Percentiles rank a stretch among this genome's conserved stretches.
Evolutionary conservation across 2,329 filamentous ascomycete genomes (phyloP).

Genomic region (Taxawa tesnikishii): DNA sequence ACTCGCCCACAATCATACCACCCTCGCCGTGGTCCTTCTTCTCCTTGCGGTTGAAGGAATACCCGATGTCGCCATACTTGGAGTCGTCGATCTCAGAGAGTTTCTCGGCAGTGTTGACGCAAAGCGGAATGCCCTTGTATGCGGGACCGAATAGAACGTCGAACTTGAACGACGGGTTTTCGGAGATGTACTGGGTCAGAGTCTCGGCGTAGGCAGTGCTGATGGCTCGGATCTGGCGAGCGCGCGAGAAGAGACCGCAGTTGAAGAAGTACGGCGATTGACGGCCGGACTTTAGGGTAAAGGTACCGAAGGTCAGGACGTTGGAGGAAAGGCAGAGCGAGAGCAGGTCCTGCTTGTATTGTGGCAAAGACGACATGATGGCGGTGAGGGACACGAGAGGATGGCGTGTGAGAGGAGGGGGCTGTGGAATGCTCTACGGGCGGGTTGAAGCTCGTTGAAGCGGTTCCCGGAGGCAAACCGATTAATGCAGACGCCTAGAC

Average conservation of each 20-base stretch:
- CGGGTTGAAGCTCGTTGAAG: constrained; percentile 4
- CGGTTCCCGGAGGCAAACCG: constrained; percentile 4
- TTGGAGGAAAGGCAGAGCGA: constrained; percentile 53
- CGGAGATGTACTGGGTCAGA: constrained; percentile 40
- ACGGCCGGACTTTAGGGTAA: constrained; percentile 86
- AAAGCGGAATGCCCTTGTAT: constrained; percentile 95
- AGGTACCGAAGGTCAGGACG: constrained; percentile 70
- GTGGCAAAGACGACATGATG: constrained; percentile 14
- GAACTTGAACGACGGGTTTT: constrained; percentile 44
- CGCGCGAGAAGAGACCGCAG: constrained; percentile 78
- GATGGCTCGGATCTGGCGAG: constrained; percentile 64
- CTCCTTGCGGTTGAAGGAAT: constrained; percentile 93
- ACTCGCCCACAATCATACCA: constrained; percentile 79
- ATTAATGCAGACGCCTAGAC: too few species aligned
- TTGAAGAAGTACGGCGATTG: constrained; percentile 96
- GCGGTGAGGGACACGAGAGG: constrained; percentile 5
- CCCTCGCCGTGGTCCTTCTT: constrained; percentile 94
- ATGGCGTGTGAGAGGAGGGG: constrained; percentile 2
- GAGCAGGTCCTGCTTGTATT: constrained; percentile 64
- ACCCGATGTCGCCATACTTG: constrained; percentile 59
- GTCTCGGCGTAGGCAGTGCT: constrained; percentile 66
- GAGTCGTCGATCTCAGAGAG: constrained; percentile 56
- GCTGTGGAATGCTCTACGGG: constrained; percentile 2
- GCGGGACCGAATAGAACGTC: constrained; percentile 89
- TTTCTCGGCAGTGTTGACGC: constrained; percentile 62